Evolutionary conservation across 2,329 filamentous ascomycete genomes (phyloP).

Genomic region (Berkeleyomyces basicola): DNA sequence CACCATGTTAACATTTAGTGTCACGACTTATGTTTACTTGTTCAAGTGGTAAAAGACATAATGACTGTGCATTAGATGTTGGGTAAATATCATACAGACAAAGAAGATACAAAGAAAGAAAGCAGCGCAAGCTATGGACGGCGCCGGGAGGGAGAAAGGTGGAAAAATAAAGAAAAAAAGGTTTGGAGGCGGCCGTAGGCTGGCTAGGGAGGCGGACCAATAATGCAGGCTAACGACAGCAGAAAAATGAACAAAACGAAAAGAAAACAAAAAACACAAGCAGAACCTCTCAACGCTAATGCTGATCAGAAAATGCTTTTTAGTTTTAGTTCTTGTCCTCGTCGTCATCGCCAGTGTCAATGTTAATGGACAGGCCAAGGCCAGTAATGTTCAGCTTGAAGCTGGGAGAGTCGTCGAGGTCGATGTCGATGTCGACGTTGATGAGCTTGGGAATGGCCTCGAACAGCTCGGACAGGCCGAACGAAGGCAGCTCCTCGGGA

Average conservation of each 20-base stretch:
- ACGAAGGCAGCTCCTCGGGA: slow-evolving; percentile 11
- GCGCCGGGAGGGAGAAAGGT: neutral
- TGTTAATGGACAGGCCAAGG: slow-evolving; percentile 8
- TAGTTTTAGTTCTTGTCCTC: neutral
- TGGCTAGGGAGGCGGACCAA: neutral
- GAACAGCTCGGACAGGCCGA: slow-evolving; percentile 10
- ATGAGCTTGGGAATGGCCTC: slow-evolving; percentile 18
- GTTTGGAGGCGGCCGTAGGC: neutral
- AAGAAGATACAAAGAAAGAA: neutral
- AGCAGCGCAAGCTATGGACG: neutral
- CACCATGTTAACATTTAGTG: neutral
- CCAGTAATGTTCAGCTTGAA: slow-evolving; percentile 10
- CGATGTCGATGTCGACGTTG: slow-evolving; percentile 20
- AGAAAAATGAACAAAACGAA: neutral
- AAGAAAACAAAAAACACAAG: neutral
- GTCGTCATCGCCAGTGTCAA: neutral
- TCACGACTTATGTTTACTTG: neutral
- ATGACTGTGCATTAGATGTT: slow-evolving; percentile 2
- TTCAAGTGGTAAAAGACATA: neutral
- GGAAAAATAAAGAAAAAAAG: neutral
- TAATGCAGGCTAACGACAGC: neutral
- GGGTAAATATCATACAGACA: slow-evolving; percentile 7
- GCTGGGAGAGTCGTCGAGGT: slow-evolving; percentile 2
- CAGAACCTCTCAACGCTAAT: neutral
- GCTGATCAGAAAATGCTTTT: neutral